Percentiles rank a stretch among this genome's conserved stretches.
Evolutionary conservation across 305 asterid species (phyloP).

Genomic region (Caryopteris hybrid): DNA sequence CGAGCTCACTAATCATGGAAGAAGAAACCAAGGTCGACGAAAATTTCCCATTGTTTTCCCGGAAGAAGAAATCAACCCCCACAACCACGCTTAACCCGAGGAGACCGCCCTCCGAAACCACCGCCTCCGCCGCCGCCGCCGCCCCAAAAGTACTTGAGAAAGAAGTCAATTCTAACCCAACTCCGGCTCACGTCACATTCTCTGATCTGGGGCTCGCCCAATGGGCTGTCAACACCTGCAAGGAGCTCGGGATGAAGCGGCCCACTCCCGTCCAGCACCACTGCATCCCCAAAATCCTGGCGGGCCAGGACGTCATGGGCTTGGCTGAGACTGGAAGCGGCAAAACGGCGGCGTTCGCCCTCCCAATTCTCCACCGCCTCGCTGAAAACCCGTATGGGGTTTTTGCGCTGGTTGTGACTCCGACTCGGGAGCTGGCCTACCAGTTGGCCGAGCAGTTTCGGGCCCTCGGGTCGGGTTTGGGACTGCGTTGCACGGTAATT

Average conservation of each 20-base stretch:
- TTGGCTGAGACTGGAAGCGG: constrained; percentile 94
- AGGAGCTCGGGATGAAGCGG: constrained; percentile 78
- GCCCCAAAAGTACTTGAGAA: constrained; percentile 35
- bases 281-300: constrained; percentile 79
- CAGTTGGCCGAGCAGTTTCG: constrained; percentile 93
- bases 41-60: constrained; percentile 57
- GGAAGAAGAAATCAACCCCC: constrained; percentile 22
- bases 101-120: constrained; percentile 5
- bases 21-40: constrained; percentile 32
- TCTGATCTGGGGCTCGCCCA: constrained; percentile 73
- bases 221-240: constrained; percentile 81
- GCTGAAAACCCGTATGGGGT: constrained; percentile 86
- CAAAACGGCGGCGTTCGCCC: constrained; percentile 90
- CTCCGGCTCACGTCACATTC: constrained; percentile 52
- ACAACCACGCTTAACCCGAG: background rate
- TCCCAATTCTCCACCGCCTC: constrained; percentile 73
- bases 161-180: constrained; percentile 53
- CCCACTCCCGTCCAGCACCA: constrained; percentile 91
- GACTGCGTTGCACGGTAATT: constrained; percentile 64
- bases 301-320: constrained; percentile 86
- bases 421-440: constrained; percentile 84
- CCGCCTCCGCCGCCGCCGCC: constrained; percentile 3
- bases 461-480: constrained; percentile 77
- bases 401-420: constrained; percentile 81
- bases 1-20: constrained; percentile 32